Evolutionary conservation across 2,329 filamentous ascomycete genomes (phyloP), one percentile per base, ranked within the genome.

Genomic region (Sporothrix euskadiensis): DNA sequence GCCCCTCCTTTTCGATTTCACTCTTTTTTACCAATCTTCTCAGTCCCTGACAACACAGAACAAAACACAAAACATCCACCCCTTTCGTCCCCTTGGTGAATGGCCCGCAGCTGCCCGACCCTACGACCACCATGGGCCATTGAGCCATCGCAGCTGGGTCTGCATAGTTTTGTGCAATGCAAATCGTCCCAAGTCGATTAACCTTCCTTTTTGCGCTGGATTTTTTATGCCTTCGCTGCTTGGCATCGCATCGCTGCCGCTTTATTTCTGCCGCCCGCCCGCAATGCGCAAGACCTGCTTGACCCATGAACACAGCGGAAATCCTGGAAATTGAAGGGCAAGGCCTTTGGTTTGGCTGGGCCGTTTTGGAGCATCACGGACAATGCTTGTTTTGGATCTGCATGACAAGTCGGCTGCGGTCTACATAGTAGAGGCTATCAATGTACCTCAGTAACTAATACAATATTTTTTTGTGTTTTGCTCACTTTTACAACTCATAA

Each of bases 371-470:
- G 65, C 44, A 65, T 47, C n/a, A 22, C 39, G 5, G 61, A 8
- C 44, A 49, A 56, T 59, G 68, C 54, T 54, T 54, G 69, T 59
- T 71, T 59, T 59, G 54, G 52, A 57, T 44, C 69, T 47, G 54
- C 39, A 26, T 47, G 52, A 54, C 52, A 61, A 44, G 54, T 26
- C 39, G 52, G 22, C 4, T 26, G 26, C 30, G 52, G 52, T 56
- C 12, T 56, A 4, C 3, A 56, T 30, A 22, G 0, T 3, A 30
- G 22, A 5, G 52, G 26, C 52, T 9, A 26, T 8, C 4, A n/a
- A 9, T 26, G 26, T 26, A 26, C 26, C 26, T 26, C 26, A 26
- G 26, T 26, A 56, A 7, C 9, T 12, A 7, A 3, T 22, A 56
- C 14, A 3, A 5, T 19, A 47, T 3, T 12, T 4, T 14, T 19